A percentile compares a stretch with the other conserved stretches of the same genome.
Conservation (phyloP, 2,329 filamentous ascomycete species). For the Colletotrichum graminicola region DNA sequence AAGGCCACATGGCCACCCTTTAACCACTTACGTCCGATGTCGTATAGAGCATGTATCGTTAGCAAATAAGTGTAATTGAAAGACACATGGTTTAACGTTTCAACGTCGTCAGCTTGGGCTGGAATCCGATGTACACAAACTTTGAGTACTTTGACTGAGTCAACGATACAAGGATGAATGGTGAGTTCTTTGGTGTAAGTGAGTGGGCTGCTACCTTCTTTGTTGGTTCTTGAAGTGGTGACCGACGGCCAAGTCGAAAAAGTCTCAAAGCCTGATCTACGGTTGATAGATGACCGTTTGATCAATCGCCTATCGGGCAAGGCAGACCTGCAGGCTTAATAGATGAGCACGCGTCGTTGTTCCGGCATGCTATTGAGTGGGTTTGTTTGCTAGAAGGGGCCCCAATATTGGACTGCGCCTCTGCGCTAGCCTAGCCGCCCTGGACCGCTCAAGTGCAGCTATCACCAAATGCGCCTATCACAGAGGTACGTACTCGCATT, state of each 20-base stretch:
- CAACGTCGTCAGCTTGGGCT: conserved; percentile 10
- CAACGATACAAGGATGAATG: too few species aligned
- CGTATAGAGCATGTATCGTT: conserved; percentile 12
- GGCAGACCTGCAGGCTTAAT: conserved; percentile 24
- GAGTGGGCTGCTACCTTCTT: not conserved
- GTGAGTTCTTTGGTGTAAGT: not conserved
- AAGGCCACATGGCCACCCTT: not conserved
- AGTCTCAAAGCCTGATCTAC: not conserved
- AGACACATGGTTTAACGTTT: not conserved
- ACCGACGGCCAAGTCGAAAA: conserved; percentile 23
- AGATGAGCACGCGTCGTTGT: not conserved
- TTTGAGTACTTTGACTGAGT: not conserved
- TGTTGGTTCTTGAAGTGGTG: conserved; percentile 21
- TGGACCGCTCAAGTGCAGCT: conserved; percentile 1
- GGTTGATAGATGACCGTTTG: conserved; percentile 4
- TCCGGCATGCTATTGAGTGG: not conserved
- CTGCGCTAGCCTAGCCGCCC: conserved; percentile 21
- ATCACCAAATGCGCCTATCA: conserved; percentile 7
- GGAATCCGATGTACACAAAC: not conserved
- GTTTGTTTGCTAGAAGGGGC: conserved; percentile 3
- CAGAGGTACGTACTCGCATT: conserved; percentile 13
- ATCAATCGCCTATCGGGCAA: not conserved
- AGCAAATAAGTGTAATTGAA: conserved; percentile 5
- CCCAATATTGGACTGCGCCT: conserved; percentile 32
- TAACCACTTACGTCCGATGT: conserved; percentile 9